Percentiles rank a stretch among this genome's conserved stretches.
phyloP scores from a whole-genome alignment of 2,329 filamentous ascomycete species.

The Penicillium sp. region DNA sequence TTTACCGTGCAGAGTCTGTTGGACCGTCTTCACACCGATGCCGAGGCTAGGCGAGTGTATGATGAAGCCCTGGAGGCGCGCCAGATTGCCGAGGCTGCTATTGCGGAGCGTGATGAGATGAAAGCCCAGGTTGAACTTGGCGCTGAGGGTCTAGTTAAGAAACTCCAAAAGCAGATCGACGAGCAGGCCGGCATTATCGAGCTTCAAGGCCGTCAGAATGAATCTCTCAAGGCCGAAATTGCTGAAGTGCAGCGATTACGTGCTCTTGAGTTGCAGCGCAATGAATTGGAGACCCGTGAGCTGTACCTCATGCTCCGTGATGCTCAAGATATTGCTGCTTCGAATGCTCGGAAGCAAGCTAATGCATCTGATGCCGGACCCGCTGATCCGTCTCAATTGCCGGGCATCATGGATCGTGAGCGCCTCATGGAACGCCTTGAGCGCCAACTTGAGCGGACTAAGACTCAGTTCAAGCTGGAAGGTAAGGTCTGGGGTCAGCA shows the following conservation, averaged over 20 bases:
- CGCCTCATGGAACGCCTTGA: slow-evolving; percentile 90
- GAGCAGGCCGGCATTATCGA: slow-evolving; percentile 91
- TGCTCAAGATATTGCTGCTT: slow-evolving; percentile 92
- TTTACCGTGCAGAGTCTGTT: slow-evolving; percentile 95
- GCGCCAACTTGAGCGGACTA: slow-evolving; percentile 93
- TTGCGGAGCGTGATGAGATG: slow-evolving; percentile 96
- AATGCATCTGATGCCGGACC: slow-evolving; percentile 51
- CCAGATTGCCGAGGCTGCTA: slow-evolving; percentile 91
- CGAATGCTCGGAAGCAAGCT: slow-evolving; percentile 68
- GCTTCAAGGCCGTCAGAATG: slow-evolving; percentile 81
- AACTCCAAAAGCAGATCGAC: slow-evolving; percentile 89
- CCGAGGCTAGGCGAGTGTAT: slow-evolving; percentile 85
- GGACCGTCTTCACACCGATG: slow-evolving; percentile 95
- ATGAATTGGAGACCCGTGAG: slow-evolving; percentile 94
- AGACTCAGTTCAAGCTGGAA: slow-evolving; percentile 96
- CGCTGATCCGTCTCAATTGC: slow-evolving; percentile 72
- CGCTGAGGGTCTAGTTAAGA: slow-evolving; percentile 89
- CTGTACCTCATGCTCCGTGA: slow-evolving; percentile 98
- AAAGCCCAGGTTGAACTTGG: slow-evolving; percentile 84
- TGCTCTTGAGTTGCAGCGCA: slow-evolving; percentile 88
- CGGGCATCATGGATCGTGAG: slow-evolving; percentile 91
- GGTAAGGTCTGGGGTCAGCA: slow-evolving; percentile 87
- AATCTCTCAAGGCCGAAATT: slow-evolving; percentile 85
- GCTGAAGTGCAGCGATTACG: slow-evolving; percentile 83
- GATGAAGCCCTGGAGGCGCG: slow-evolving; percentile 90